Percentiles rank a stretch among this genome's conserved stretches.
Conservation (phyloP, 129 eudicot species). For the Centella asiatica region DNA sequence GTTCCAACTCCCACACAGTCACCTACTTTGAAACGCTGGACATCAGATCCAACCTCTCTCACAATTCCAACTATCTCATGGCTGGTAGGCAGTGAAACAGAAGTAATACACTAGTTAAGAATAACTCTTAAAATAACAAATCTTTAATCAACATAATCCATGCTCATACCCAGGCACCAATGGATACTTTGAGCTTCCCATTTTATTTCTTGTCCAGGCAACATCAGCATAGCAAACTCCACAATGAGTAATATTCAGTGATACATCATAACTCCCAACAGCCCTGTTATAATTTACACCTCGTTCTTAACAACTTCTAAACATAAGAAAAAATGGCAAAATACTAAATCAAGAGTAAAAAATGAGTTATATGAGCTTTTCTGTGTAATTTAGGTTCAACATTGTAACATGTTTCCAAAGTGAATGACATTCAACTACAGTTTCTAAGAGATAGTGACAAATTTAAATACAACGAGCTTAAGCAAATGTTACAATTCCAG, state of each 20-base stretch:
- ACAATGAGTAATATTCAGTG: conserved; percentile 54
- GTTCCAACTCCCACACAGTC: conserved; percentile 92
- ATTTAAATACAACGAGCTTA: background rate
- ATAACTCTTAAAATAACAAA: background rate
- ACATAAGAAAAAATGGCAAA: background rate
- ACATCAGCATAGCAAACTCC: conserved; percentile 95
- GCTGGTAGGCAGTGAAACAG: conserved; percentile 25
- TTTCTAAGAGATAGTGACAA: no score
- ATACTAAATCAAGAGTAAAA: background rate
- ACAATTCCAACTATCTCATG: conserved; percentile 95
- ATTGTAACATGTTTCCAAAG: no score
- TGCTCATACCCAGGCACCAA: conserved; percentile 80
- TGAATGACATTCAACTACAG: background rate
- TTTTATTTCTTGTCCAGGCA: conserved; percentile 60
- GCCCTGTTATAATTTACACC: conserved; percentile 35
- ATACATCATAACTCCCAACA: conserved; percentile 66
- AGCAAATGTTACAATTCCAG: background rate
- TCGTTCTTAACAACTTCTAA: background rate
- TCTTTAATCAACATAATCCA: background rate
- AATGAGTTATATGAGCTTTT: background rate
- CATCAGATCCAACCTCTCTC: conserved; percentile 58
- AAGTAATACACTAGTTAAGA: background rate
- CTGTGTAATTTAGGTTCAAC: background rate
- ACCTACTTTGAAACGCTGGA: conserved; percentile 53
- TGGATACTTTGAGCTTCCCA: conserved; percentile 73